These are phyloP conservation scores for Globisporangium carolinianum DNA, from an alignment of 352 stramenopile species.

Conservation along the genomic window DNA sequence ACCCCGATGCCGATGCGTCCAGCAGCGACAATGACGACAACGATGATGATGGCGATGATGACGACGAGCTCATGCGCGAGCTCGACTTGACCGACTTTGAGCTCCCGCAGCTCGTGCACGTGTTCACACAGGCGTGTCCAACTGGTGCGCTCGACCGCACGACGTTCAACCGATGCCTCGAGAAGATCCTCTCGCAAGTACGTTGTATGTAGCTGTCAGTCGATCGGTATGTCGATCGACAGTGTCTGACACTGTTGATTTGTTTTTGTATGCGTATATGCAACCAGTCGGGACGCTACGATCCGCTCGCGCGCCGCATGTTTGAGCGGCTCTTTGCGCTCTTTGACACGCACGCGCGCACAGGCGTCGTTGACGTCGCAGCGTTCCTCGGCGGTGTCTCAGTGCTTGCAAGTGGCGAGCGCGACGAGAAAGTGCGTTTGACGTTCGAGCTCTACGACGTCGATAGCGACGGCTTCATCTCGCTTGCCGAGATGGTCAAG, in stretches of 20 bases:
- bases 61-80: constrained; percentile 38
- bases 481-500: constrained; percentile 78
- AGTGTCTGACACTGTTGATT: neutral
- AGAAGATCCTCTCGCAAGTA: constrained; percentile 78
- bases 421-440: constrained; percentile 77
- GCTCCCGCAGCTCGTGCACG: constrained; percentile 73
- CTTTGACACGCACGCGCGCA: constrained; percentile 41
- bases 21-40: constrained; percentile 13
- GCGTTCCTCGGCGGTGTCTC: constrained; percentile 81
- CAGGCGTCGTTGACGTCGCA: constrained; percentile 66
- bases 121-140: constrained; percentile 74
- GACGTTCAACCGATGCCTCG: constrained; percentile 61
- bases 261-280: neutral
- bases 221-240: too few species aligned
- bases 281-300: constrained; percentile 49
- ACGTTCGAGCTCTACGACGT: constrained; percentile 86
- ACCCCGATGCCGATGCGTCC: constrained; percentile 14
- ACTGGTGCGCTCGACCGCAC: constrained; percentile 59
- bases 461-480: constrained; percentile 81
- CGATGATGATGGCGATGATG: constrained; percentile 16
- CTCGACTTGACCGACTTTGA: constrained; percentile 82
- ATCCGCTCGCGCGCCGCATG: constrained; percentile 60
- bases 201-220: neutral
- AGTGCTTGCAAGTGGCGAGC: constrained; percentile 73
- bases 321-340: constrained; percentile 76